phyloP scores from a whole-genome alignment of 2,329 filamentous ascomycete species.

The Botrytis paeoniae region DNA sequence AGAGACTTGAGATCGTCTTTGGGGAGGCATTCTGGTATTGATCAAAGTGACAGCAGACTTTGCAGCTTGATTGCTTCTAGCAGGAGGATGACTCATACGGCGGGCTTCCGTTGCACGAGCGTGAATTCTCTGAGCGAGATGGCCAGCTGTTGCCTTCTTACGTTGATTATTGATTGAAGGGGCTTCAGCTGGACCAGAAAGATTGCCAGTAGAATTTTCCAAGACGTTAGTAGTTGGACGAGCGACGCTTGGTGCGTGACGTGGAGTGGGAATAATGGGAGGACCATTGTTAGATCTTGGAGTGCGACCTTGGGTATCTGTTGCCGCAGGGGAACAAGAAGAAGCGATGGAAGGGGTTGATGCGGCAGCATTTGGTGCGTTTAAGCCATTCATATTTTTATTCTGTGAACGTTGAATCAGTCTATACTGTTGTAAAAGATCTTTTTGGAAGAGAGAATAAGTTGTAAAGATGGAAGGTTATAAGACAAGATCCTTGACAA shows the following conservation, averaged over 20 bases:
- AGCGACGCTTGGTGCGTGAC: background rate
- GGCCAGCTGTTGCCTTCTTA: background rate
- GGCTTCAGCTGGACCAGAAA: background rate
- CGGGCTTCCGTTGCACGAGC: background rate
- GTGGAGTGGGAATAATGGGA: background rate
- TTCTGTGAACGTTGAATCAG: background rate
- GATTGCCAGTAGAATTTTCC: background rate
- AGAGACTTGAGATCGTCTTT: background rate
- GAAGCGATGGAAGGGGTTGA: too few relatives aligned
- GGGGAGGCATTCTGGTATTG: background rate
- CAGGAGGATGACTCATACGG: background rate
- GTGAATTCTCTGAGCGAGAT: background rate
- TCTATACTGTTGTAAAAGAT: background rate
- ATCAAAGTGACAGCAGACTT: background rate
- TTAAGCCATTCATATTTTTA: background rate
- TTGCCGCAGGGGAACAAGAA: too few relatives aligned
- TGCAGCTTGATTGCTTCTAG: background rate
- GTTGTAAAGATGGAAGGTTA: background rate
- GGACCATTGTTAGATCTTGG: background rate
- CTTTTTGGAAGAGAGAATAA: too few relatives aligned
- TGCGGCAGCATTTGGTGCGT: background rate
- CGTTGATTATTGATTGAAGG: background rate
- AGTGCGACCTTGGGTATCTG: background rate
- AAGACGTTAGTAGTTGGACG: too few relatives aligned
- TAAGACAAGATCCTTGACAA: background rate